Percentiles rank a stretch among this genome's conserved stretches.
Conservation (phyloP, 2,329 filamentous ascomycete genomes). For the Hyphodiscus sp. region DNA sequence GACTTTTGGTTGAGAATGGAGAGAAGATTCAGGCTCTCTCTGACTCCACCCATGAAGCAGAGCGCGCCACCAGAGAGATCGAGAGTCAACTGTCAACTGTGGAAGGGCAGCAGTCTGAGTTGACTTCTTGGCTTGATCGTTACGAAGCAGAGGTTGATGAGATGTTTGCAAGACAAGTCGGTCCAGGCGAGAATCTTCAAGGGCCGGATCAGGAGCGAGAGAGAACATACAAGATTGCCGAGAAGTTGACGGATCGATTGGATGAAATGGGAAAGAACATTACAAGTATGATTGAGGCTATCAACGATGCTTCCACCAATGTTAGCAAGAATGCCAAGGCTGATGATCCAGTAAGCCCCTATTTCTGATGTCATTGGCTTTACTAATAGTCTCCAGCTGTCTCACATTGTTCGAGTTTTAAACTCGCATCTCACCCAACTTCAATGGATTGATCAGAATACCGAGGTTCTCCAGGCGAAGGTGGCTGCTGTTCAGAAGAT, state of each 20-base stretch:
- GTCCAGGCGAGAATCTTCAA: slow-evolving; percentile 67
- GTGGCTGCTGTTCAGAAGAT: slow-evolving; percentile 77
- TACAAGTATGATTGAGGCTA: slow-evolving; percentile 95
- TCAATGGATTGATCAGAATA: slow-evolving; percentile 87
- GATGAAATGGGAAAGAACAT: slow-evolving; percentile 93
- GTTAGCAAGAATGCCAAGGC: slow-evolving; percentile 85
- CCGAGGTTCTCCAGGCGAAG: slow-evolving; percentile 73
- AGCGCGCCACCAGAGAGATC: slow-evolving; percentile 86
- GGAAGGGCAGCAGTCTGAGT: slow-evolving; percentile 87
- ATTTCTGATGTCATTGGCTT: slow-evolving; percentile 15
- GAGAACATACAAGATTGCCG: slow-evolving; percentile 90
- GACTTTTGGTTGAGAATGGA: slow-evolving; percentile 85
- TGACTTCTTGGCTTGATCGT: slow-evolving; percentile 79
- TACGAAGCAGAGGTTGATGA: slow-evolving; percentile 91
- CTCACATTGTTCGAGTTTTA: slow-evolving; percentile 90
- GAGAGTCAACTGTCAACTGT: slow-evolving; percentile 86
- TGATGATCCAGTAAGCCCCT: slow-evolving; percentile 69
- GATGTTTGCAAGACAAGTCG: slow-evolving; percentile 73
- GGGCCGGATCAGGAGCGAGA: slow-evolving; percentile 95
- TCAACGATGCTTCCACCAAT: slow-evolving; percentile 85
- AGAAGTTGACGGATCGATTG: slow-evolving; percentile 83
- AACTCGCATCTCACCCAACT: slow-evolving; percentile 89
- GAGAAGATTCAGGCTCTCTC: slow-evolving; percentile 94
- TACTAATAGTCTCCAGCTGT: slow-evolving; percentile 51
- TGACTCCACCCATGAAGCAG: slow-evolving; percentile 84